Conservation (phyloP, 2,329 filamentous ascomycete species). For the Alternaria brassicicola region DNA sequence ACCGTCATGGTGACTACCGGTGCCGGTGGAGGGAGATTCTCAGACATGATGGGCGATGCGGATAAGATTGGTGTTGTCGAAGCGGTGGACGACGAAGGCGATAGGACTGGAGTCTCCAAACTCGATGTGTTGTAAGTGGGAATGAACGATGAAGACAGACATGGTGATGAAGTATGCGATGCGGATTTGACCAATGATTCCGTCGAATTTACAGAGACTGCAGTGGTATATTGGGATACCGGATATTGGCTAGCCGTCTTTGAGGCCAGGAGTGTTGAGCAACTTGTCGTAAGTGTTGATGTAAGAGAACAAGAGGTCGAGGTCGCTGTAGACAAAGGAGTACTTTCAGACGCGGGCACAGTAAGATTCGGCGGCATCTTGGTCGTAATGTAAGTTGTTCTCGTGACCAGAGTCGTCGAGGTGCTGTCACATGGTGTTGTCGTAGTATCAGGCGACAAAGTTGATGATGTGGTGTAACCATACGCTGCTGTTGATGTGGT, state of each 20-base stretch:
- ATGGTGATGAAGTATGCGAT: background rate
- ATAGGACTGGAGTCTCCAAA: background rate
- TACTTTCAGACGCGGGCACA: background rate
- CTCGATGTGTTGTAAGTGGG: background rate
- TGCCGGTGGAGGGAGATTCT: background rate
- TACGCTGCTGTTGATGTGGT: background rate
- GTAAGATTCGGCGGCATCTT: no score
- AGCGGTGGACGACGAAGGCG: background rate
- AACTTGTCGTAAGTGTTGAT: background rate
- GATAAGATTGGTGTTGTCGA: background rate
- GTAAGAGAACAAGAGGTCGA: background rate
- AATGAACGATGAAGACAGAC: background rate
- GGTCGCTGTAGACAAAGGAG: background rate
- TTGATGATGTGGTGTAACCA: background rate
- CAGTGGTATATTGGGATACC: background rate
- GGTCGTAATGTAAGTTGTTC: background rate
- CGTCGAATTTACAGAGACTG: background rate
- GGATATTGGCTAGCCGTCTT: background rate
- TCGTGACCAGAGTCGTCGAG: background rate
- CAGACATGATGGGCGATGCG: background rate
- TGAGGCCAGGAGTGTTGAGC: background rate
- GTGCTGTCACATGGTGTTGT: background rate
- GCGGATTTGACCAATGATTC: background rate
- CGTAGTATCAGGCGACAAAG: background rate
- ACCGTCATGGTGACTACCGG: constrained; percentile 6